phyloP scores from a whole-genome alignment of 257 asterid species.

The Rubia yunnanensis region DNA sequence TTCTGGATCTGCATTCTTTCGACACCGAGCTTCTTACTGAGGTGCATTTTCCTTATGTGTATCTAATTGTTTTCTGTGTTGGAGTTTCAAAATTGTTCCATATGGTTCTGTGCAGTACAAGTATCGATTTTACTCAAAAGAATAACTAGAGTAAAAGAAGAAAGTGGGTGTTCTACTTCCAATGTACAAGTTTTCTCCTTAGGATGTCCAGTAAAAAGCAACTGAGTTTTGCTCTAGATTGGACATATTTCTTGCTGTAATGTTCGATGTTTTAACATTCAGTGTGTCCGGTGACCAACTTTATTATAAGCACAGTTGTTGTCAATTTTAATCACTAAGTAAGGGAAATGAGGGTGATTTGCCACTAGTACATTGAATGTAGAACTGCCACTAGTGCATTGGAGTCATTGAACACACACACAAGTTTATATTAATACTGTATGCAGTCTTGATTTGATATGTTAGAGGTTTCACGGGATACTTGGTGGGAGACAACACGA shows the following conservation, averaged over 20 bases:
- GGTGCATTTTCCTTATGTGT: slow-evolving; percentile 28
- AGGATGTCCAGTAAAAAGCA: not conserved
- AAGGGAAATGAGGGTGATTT: not conserved
- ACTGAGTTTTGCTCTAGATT: not conserved
- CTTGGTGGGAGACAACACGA: not conserved
- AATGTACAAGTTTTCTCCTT: slow-evolving; percentile 1
- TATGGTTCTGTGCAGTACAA: not conserved
- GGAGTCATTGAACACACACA: not conserved
- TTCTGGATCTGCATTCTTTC: slow-evolving; percentile 89
- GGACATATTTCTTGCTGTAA: not conserved
- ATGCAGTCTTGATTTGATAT: not conserved
- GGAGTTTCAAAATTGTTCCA: not conserved
- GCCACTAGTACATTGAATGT: not conserved
- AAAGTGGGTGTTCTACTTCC: not conserved
- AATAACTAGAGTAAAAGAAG: not conserved
- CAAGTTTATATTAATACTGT: not conserved
- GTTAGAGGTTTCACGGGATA: not conserved
- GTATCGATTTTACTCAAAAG: not conserved
- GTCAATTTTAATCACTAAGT: not conserved
- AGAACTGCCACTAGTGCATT: not conserved
- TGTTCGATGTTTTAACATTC: not conserved
- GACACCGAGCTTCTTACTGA: slow-evolving; percentile 87
- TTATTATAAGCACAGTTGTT: not conserved
- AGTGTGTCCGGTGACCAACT: not conserved
- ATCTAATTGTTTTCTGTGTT: not conserved